A percentile compares a stretch with the other conserved stretches of the same genome.
Evolutionary conservation across 2,329 filamentous ascomycete species (phyloP).

Genomic region (Dothidotthia symphoricarpi): DNA sequence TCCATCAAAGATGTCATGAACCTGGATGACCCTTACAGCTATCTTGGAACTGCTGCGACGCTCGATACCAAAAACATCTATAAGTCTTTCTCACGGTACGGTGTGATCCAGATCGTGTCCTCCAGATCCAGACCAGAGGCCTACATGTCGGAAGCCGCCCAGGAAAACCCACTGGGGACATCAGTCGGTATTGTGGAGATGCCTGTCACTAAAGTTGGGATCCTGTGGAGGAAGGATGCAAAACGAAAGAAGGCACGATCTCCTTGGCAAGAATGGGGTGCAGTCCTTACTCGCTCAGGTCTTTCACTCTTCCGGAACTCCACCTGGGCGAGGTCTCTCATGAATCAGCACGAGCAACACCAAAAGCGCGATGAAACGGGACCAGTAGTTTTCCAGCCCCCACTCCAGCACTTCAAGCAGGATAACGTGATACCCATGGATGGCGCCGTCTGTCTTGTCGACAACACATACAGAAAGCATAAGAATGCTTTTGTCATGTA

Average conservation of each 20-base stretch:
- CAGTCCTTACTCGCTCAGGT: slow-evolving; percentile 92
- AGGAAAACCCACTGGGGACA: slow-evolving; percentile 80
- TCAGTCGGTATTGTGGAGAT: slow-evolving; percentile 89
- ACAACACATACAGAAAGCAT: slow-evolving; percentile 87
- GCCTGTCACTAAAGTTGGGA: slow-evolving; percentile 92
- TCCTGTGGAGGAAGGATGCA: slow-evolving; percentile 88
- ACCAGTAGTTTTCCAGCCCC: slow-evolving; percentile 86
- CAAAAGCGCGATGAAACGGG: slow-evolving; percentile 73
- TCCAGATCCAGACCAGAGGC: slow-evolving; percentile 90
- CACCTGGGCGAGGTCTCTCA: slow-evolving; percentile 84
- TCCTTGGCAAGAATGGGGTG: slow-evolving; percentile 99
- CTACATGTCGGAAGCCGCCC: slow-evolving; percentile 85
- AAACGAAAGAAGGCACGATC: slow-evolving; percentile 94
- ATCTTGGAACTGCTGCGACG: slow-evolving; percentile 71
- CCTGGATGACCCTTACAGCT: slow-evolving; percentile 87
- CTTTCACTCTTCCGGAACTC: slow-evolving; percentile 96
- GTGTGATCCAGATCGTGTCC: slow-evolving; percentile 91
- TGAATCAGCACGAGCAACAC: slow-evolving; percentile 83
- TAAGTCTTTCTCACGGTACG: slow-evolving; percentile 85
- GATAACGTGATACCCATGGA: slow-evolving; percentile 92
- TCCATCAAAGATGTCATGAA: slow-evolving; percentile 89
- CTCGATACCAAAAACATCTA: slow-evolving; percentile 81
- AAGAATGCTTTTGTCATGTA: slow-evolving; percentile 94
- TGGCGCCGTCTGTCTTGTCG: slow-evolving; percentile 82
- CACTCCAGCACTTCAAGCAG: slow-evolving; percentile 87